Base-by-base conservation (phyloP, 164 flowering plant genomes). In the Aristolochia contorta region DNA sequence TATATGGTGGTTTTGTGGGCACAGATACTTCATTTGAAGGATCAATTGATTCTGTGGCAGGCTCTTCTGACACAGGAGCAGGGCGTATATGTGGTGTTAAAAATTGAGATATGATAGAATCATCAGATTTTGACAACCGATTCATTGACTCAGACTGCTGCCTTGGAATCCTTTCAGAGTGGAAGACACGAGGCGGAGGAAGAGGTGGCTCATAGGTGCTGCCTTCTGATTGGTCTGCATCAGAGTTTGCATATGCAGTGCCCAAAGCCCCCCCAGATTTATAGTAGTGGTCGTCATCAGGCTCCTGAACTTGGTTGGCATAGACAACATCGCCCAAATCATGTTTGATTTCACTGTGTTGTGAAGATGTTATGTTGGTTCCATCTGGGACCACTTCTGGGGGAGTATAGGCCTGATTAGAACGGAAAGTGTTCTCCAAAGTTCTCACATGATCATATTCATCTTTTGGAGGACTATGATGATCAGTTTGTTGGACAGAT, bases 111-210 rank as follows among this genome's bases (percentile, higher is more conserved):
- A 69, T 82, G 66, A 77, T 62, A 33, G 83, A 84, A 76, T 89
- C 91, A 77, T 86, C 86, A 59, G 96, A 89, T 56, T 86, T 89
- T 45, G 93, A 84, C 64, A 79, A 70, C 47, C 93, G 85, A 54
- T 77, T 86, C 27, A 58, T 66, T 43, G 67, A 60, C 61, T 78
- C 91, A 43, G 72, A 68, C 73, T 79, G 93, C 71, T 84, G 85
- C 60, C 87, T 69, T 0, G 81, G 87, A 33, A 84, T 78, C 69
- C 80, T 73, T 73, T 89, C 93, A 46, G 93, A 89, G 61, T 64
- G 79, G 64, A 78, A 89, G 49, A 74, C 71, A 33, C 84, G 72
- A 27, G 30, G 89, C 61, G 89, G 80, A 69, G 71, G 70, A 51
- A 70, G 46, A 53, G 80, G 74, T 46, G 77, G 71, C 55, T 84